These are phyloP conservation scores for Blumeriella jaapii DNA, from an alignment of 2,329 filamentous ascomycete genomes.

Conservation along the genomic window DNA sequence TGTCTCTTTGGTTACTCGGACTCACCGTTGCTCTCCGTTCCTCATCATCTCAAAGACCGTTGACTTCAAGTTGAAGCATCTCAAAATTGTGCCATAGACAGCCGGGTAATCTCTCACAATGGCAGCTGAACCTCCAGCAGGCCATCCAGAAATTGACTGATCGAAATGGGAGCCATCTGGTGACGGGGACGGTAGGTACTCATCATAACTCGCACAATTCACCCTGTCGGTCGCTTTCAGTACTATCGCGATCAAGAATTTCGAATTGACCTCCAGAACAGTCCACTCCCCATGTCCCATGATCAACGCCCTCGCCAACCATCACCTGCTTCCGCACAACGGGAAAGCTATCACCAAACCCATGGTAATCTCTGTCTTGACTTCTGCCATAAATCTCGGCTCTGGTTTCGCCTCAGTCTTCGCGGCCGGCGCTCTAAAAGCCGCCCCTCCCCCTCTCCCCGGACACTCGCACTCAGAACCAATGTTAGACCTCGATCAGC, in stretches of 20 bases:
- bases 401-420: conserved; percentile 12
- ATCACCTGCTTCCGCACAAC: conserved; percentile 13
- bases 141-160: conserved; percentile 13
- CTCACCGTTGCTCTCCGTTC: too few relatives aligned
- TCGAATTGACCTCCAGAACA: background rate
- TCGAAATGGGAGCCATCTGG: conserved; percentile 14
- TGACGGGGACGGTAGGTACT: conserved; percentile 12
- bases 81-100: background rate
- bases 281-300: conserved; percentile 16
- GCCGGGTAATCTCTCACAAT: conserved; percentile 1
- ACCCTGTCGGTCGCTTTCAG: background rate
- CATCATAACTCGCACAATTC: background rate
- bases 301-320: conserved; percentile 16
- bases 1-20: too few relatives aligned
- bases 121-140: conserved; percentile 5
- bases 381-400: conserved; percentile 11
- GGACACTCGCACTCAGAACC: conserved; percentile 10
- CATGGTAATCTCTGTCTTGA: conserved; percentile 9
- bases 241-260: background rate
- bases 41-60: too few relatives aligned
- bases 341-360: conserved; percentile 12
- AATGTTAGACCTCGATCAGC: conserved; percentile 10
- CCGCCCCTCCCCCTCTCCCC: too few relatives aligned
- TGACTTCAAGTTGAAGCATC: background rate
- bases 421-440: conserved; percentile 9